Conservation (phyloP, 345 rosid species). For the Ailanthus altissimus region DNA sequence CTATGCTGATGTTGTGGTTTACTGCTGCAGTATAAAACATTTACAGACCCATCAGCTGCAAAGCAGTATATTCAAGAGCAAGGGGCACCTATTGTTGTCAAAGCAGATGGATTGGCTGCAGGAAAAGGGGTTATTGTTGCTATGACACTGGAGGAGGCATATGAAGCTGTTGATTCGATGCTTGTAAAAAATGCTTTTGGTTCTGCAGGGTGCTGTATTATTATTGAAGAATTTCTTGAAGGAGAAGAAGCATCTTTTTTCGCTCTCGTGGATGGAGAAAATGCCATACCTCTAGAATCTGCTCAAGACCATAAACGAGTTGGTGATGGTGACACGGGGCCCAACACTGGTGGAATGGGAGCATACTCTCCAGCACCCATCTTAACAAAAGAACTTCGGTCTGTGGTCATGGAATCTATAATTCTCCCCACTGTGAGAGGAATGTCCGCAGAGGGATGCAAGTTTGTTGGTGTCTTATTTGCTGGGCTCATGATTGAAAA, state of each 20-base stretch:
- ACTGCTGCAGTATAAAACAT: constrained; percentile 66
- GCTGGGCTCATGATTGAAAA: constrained; percentile 97
- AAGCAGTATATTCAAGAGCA: constrained; percentile 69
- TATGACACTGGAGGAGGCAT: constrained; percentile 74
- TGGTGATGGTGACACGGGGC: constrained; percentile 95
- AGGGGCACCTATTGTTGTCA: constrained; percentile 81
- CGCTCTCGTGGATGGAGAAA: constrained; percentile 90
- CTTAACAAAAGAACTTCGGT: constrained; percentile 68
- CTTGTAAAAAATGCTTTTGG: constrained; percentile 78
- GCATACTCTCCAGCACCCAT: constrained; percentile 93
- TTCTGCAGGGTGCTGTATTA: constrained; percentile 74
- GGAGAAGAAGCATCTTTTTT: constrained; percentile 98
- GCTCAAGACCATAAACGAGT: constrained; percentile 97
- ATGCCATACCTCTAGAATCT: constrained; percentile 88
- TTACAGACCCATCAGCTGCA: constrained; percentile 67
- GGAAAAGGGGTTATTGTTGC: constrained; percentile 96
- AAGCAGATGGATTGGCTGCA: constrained; percentile 97
- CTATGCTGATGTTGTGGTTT: constrained; percentile 7
- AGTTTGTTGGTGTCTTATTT: constrained; percentile 82
- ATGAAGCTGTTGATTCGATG: constrained; percentile 86
- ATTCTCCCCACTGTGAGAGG: constrained; percentile 89
- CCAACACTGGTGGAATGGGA: constrained; percentile 99
- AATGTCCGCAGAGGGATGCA: constrained; percentile 92
- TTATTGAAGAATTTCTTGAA: constrained; percentile 82
- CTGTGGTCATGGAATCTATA: constrained; percentile 78